Percentiles rank a stretch among this genome's conserved stretches.
Evolutionary conservation across 179 eudicot genomes (phyloP).

Genomic region (Heliamphora pulchella): DNA sequence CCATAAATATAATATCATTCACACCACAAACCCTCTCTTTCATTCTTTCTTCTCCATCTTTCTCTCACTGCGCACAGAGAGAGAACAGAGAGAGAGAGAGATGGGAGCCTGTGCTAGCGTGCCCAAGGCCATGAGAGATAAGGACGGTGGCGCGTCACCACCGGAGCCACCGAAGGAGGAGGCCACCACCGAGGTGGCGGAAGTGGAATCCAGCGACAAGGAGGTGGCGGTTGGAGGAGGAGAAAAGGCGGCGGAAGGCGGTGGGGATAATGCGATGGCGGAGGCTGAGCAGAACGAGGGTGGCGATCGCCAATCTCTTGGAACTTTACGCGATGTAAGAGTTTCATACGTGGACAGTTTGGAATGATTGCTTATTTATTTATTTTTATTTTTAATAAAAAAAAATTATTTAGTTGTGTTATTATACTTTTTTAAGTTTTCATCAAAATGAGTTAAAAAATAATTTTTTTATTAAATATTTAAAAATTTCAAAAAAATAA

Average conservation of each 20-base stretch:
- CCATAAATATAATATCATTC: no score
- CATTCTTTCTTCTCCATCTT: background rate
- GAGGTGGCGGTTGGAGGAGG: background rate
- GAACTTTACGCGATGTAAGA: background rate
- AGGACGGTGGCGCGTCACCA: slow-evolving; percentile 12
- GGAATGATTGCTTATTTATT: background rate
- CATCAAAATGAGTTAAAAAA: no score
- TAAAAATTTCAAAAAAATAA: no score
- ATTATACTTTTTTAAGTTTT: no score
- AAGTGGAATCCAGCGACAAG: background rate
- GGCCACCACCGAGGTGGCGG: background rate
- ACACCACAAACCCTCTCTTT: background rate
- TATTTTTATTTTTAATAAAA: no score
- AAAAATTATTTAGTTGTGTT: no score
- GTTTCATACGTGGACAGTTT: background rate
- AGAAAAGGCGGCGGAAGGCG: background rate
- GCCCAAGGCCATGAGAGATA: slow-evolving; percentile 17
- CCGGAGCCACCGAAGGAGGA: slow-evolving; percentile 15
- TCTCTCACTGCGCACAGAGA: slow-evolving; percentile 3
- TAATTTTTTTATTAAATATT: no score
- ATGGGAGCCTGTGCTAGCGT: slow-evolving; percentile 27
- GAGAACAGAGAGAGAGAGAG: background rate
- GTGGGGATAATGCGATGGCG: background rate
- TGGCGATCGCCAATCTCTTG: slow-evolving; percentile 1
- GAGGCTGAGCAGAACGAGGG: background rate